Percentiles rank a stretch among this genome's conserved stretches.
Evolutionary conservation across 228 moss, liverwort and hornwort genomes (phyloP).

Genomic region (Sphagnum magellanicum): DNA sequence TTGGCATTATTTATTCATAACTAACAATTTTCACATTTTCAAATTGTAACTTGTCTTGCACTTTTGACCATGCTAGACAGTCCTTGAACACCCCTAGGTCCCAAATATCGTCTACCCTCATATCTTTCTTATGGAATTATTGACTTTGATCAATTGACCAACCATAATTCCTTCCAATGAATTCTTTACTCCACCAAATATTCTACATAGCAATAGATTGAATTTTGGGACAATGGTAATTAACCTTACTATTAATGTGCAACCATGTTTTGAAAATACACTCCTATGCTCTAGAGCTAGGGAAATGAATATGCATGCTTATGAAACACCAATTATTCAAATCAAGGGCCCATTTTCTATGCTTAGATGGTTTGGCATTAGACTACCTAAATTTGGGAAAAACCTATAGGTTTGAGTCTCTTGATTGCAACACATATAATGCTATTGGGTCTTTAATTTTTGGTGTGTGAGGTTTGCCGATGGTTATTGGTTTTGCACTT

Average conservation of each 20-base stretch:
- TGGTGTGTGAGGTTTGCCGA: no score
- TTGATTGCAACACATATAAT: no score
- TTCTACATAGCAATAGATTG: not conserved
- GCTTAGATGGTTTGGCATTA: not conserved
- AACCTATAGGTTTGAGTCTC: no score
- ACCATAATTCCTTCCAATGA: not conserved
- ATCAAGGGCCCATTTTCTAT: not conserved
- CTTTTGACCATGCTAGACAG: not conserved
- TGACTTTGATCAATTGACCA: not conserved
- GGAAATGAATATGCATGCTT: not conserved
- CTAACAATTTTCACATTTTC: not conserved
- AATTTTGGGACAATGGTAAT: not conserved
- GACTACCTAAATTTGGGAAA: not conserved
- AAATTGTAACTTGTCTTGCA: not conserved
- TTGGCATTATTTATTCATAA: not conserved
- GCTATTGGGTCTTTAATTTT: no score
- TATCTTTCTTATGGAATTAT: not conserved
- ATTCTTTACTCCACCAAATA: not conserved
- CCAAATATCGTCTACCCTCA: not conserved
- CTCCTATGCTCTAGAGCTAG: not conserved
- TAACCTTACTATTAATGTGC: not conserved
- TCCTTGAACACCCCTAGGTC: not conserved
- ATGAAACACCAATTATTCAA: not conserved
- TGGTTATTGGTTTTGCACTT: no score
- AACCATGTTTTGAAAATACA: not conserved